Percentiles rank a stretch among this genome's conserved stretches.
Conservation (phyloP, 305 asterid genomes). For the Fraxinus floribunda region DNA sequence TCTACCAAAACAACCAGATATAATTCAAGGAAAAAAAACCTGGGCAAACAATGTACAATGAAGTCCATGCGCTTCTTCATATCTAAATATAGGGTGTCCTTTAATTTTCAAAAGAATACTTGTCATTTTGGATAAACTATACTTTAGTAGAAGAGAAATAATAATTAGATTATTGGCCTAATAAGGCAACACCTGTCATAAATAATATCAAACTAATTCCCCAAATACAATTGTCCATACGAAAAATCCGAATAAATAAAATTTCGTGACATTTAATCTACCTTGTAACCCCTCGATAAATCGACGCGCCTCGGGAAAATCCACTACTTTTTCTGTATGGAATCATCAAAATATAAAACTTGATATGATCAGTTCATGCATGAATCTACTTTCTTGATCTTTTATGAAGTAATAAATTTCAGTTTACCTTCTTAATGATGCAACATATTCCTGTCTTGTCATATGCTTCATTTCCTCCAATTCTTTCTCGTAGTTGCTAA, state of each 20-base stretch:
- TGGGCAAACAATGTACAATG: too few relatives aligned
- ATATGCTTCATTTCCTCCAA: conserved; percentile 82
- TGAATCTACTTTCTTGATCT: neutral
- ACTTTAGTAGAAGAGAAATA: neutral
- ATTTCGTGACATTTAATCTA: conserved; percentile 15
- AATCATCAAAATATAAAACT: neutral
- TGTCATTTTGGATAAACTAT: neutral
- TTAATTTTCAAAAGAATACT: neutral
- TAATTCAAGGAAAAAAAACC: neutral
- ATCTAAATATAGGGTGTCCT: too few relatives aligned
- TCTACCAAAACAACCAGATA: neutral
- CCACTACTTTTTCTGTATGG: conserved; percentile 81
- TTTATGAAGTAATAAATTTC: neutral
- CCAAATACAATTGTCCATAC: neutral
- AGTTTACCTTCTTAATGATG: conserved; percentile 70
- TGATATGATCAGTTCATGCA: neutral
- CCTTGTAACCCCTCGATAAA: conserved; percentile 95
- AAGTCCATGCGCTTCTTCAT: too few relatives aligned
- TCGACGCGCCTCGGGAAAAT: conserved; percentile 90
- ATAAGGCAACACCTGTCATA: neutral
- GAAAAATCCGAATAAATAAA: neutral
- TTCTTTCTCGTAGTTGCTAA: conserved; percentile 76
- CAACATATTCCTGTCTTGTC: conserved; percentile 85
- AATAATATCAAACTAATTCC: neutral
- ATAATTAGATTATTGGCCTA: neutral